Percentiles rank a stretch among this genome's conserved stretches.
Conservation (phyloP, 192 early-diverging fungal species). For the Backusella luteola region DNA sequence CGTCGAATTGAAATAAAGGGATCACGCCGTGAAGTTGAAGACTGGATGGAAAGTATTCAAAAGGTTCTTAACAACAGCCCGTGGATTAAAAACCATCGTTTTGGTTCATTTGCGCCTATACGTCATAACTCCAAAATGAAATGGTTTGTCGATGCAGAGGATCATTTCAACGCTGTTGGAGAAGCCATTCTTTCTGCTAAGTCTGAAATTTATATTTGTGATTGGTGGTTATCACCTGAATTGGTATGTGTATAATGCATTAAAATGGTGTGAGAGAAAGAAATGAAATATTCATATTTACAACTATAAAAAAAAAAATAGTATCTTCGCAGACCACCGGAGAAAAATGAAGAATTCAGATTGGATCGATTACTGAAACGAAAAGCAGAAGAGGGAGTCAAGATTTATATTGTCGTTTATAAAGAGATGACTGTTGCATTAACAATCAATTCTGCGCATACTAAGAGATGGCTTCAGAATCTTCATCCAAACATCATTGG, state of each 20-base stretch:
- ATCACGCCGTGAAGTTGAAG: constrained; percentile 55
- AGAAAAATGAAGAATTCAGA: constrained; percentile 70
- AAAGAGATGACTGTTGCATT: constrained; percentile 79
- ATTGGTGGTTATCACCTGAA: constrained; percentile 88
- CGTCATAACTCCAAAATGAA: constrained; percentile 57
- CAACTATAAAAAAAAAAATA: constrained; percentile 9
- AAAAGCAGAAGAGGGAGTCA: constrained; percentile 79
- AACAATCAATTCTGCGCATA: constrained; percentile 68
- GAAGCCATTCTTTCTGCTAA: constrained; percentile 71
- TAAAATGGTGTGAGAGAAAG: not conserved
- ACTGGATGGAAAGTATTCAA: constrained; percentile 60
- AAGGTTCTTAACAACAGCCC: constrained; percentile 57
- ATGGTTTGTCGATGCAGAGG: constrained; percentile 73
- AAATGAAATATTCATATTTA: not conserved
- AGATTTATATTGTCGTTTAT: constrained; percentile 81
- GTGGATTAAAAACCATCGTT: constrained; percentile 65
- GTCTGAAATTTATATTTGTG: constrained; percentile 65
- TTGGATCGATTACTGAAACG: constrained; percentile 71
- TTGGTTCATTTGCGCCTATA: constrained; percentile 71
- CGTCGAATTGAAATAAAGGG: constrained; percentile 67
- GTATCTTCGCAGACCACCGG: constrained; percentile 69
- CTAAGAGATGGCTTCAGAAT: constrained; percentile 67
- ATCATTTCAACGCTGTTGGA: constrained; percentile 70
- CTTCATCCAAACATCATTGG: constrained; percentile 72
- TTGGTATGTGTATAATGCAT: constrained; percentile 35